Conservation (phyloP, 345 rosid species). For the Microthlaspi erraticum region DNA sequence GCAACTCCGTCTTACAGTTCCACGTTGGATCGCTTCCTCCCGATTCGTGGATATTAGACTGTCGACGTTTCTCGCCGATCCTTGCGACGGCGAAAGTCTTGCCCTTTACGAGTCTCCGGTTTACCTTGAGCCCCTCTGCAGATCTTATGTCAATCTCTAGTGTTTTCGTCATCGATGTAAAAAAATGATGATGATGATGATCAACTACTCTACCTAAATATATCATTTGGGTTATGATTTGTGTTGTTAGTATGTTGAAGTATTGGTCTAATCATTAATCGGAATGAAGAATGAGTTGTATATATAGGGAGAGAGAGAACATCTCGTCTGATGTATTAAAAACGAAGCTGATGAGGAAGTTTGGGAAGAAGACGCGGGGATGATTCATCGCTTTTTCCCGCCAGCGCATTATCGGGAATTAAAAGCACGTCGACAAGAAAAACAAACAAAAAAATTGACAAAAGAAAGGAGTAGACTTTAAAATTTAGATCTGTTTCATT, state of each 20-base stretch:
- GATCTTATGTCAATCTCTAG: constrained; percentile 64
- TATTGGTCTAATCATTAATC: constrained; percentile 10
- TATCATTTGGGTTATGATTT: constrained; percentile 10
- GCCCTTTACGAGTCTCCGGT: constrained; percentile 49
- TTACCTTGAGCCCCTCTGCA: constrained; percentile 57
- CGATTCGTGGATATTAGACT: constrained; percentile 36
- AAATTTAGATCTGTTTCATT: background rate
- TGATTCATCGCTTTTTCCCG: constrained; percentile 17
- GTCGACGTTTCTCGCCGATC: constrained; percentile 30
- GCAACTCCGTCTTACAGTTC: constrained; percentile 57
- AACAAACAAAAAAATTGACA: background rate
- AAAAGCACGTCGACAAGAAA: background rate
- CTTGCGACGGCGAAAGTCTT: constrained; percentile 46
- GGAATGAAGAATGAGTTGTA: background rate
- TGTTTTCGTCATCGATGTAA: constrained; percentile 30
- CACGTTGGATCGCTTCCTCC: constrained; percentile 51
- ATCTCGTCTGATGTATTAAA: background rate
- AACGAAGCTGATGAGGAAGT: constrained; percentile 23
- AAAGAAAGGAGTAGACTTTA: background rate
- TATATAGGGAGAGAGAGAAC: constrained; percentile 5
- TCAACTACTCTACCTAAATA: background rate
- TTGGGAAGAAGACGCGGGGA: constrained; percentile 1
- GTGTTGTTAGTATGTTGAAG: background rate
- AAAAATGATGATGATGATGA: background rate
- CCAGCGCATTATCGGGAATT: background rate